Base-by-base conservation (phyloP, 352 stramenopile species). In the Globisporangium ultimum region DNA sequence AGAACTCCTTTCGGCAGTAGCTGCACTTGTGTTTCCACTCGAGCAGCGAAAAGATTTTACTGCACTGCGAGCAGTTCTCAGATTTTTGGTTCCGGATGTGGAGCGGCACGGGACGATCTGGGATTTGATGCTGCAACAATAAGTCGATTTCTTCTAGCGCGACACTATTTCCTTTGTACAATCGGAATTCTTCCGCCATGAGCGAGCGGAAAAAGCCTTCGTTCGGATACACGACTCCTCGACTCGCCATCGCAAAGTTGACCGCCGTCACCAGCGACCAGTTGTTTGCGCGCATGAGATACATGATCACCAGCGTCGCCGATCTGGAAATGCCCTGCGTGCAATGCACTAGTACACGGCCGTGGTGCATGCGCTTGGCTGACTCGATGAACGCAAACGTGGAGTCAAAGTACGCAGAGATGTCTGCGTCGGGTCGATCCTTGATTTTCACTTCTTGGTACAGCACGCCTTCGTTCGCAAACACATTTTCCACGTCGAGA, bases 11-110 rank as follows among this genome's bases (percentile, higher is more conserved):
- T 20, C 71, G 72, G 55, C 84, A 93, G 48, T 91, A 88, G 40
- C 73, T 88, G 70, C 84, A 93, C 48, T 87, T 84, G 68, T 93
- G 82, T 49, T 91, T 91, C 84, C 84, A 93, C 57, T 93, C 84
- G 18, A 93, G 66, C 21, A 93, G 66, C 18, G 76, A 84, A 48
- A 93, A 93, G 55, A 88, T 63, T 43, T 91, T 93, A 11, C 63
- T 68, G 60, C 84, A 93, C 8, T 80, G 72, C 15, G 79, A 82
- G 55, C 84, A 93, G 36, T 73, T 76, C 57, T 91, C 84, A 0
- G 78, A 86, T 51, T 81, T 87, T 34, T 78, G 72, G 17, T 78
- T 71, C 36, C 78, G 76, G 52, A 80, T 68, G 54, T 89, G 77
- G 14, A 91, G 63, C 3, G 84, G 84, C 50, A 91, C 74, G 8